Evolutionary conservation across 1,139 yeast species (phyloP).

Genomic region (Geotrichum fermentans): DNA sequence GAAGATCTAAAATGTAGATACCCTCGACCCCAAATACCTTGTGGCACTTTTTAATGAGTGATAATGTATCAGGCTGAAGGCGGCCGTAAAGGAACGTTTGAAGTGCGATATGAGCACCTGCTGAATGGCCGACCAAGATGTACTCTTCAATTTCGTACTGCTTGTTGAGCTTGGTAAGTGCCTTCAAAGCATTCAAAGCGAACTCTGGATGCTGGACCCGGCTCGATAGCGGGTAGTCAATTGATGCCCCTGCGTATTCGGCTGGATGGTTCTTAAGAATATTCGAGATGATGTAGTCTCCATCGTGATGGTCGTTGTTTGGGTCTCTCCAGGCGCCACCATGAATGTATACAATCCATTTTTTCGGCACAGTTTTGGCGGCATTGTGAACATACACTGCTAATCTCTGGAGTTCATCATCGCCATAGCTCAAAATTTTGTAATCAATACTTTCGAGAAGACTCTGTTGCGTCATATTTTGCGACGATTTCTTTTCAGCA

Average conservation of each 20-base stretch:
- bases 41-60: slow-evolving; percentile 21
- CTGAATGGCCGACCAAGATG: slow-evolving; percentile 69
- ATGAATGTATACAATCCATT: slow-evolving; percentile 55
- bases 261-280: slow-evolving; percentile 23
- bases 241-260: slow-evolving; percentile 35
- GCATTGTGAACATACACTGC: neutral
- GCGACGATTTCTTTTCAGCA: too few relatives aligned
- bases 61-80: neutral
- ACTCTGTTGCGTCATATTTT: neutral
- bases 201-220: slow-evolving; percentile 60
- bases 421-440: neutral
- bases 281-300: slow-evolving; percentile 38
- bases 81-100: slow-evolving; percentile 43
- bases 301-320: slow-evolving; percentile 54
- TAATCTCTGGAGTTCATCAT: neutral
- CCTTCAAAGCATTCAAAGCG: slow-evolving; percentile 50
- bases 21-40: slow-evolving; percentile 46
- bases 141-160: slow-evolving; percentile 34
- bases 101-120: slow-evolving; percentile 67
- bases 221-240: slow-evolving; percentile 62
- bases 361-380: slow-evolving; percentile 3
- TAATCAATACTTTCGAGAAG: neutral
- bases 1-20: slow-evolving; percentile 43
- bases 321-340: slow-evolving; percentile 92
- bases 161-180: slow-evolving; percentile 37